Percentiles rank a stretch among this genome's conserved stretches.
These are phyloP conservation scores for Plasmopara halstedii DNA, from an alignment of 352 stramenopile species.

Conservation along the genomic window DNA sequence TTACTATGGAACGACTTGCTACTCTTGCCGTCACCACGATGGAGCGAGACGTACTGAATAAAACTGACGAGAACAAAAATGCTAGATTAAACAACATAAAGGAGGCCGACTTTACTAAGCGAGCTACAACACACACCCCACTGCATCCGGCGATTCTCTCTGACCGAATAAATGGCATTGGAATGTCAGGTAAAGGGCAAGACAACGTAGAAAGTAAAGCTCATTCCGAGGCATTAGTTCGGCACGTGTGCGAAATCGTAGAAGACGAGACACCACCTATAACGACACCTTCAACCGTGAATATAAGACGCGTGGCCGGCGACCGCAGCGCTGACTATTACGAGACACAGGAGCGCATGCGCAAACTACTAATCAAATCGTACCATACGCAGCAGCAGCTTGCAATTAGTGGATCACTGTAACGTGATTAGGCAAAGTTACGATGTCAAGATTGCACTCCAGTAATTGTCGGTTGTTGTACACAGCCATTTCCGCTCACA, in stretches of 20 bases:
- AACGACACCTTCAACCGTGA: conserved; percentile 13
- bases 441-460: too few species aligned
- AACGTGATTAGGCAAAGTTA: too few species aligned
- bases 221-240: conserved; percentile 18
- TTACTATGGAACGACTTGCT: conserved; percentile 75
- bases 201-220: conserved; percentile 3
- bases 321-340: conserved; percentile 47
- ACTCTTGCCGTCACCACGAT: conserved; percentile 71
- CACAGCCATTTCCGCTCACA: too few species aligned
- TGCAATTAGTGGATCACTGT: conserved; percentile 30
- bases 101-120: conserved; percentile 17
- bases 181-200: not conserved
- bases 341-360: conserved; percentile 67
- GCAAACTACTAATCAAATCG: conserved; percentile 68
- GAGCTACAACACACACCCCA: conserved; percentile 8
- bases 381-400: conserved; percentile 78
- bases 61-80: conserved; percentile 15
- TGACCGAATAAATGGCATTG: conserved; percentile 24
- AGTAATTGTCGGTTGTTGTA: too few species aligned
- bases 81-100: conserved; percentile 17
- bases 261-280: conserved; percentile 26
- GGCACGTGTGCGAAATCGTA: conserved; percentile 32
- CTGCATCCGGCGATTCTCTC: conserved; percentile 35
- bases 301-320: conserved; percentile 17
- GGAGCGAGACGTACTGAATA: conserved; percentile 45